Evolutionary conservation across 768 basidiomycete species (phyloP).

Genomic region (Sporobolomyces pararoseus): DNA sequence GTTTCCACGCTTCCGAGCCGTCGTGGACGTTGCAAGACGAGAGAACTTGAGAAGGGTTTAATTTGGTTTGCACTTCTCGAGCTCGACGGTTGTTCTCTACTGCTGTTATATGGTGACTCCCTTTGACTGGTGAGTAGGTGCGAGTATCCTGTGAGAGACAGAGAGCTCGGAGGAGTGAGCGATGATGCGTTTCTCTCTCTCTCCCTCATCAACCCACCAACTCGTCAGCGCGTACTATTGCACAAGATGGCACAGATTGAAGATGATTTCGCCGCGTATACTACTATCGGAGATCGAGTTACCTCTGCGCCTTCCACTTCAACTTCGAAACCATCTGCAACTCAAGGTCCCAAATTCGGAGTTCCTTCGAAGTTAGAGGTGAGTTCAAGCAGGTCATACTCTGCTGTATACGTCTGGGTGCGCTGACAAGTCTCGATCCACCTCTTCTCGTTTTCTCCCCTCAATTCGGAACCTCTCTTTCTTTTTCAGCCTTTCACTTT

Average conservation of each 20-base stretch:
- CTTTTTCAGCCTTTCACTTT: conserved; percentile 69
- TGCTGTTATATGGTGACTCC: no score
- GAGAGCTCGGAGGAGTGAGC: no score
- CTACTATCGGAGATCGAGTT: conserved; percentile 27
- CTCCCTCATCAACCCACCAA: neutral
- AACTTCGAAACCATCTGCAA: neutral
- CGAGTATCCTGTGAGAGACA: no score
- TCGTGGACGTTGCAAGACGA: no score
- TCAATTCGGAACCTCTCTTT: neutral
- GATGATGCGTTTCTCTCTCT: neutral
- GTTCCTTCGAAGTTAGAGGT: conserved; percentile 42
- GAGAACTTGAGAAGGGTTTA: no score
- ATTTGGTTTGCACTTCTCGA: no score
- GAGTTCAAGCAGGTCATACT: conserved; percentile 6
- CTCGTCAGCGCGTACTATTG: neutral
- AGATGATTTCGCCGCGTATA: conserved; percentile 34
- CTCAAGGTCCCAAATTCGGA: conserved; percentile 34
- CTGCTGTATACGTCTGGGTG: no score
- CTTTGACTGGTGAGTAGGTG: no score
- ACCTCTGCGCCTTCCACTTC: neutral
- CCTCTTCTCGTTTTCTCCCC: neutral
- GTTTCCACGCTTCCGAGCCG: no score
- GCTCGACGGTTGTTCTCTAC: no score
- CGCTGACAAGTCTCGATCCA: no score
- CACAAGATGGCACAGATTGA: conserved; percentile 14